Conservation (phyloP, 2,329 filamentous ascomycete species). For the Aspergillus japonicus region DNA sequence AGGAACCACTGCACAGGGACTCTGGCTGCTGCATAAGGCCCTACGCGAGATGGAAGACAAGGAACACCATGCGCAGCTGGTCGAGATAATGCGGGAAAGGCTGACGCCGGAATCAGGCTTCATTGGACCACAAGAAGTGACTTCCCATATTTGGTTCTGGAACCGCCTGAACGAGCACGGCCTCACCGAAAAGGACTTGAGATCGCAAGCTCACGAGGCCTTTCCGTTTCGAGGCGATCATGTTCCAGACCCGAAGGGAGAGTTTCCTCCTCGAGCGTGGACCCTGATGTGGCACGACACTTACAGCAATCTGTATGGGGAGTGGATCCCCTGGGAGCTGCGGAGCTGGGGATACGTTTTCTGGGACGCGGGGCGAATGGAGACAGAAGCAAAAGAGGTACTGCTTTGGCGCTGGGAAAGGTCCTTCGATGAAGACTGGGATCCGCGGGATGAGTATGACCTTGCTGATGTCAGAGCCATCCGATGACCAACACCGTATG, state of each 20-base stretch:
- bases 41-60: no score
- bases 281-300: conserved; percentile 12
- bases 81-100: background rate
- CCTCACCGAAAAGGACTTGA: background rate
- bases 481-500: no score
- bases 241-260: background rate
- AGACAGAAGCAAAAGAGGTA: conserved; percentile 5
- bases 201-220: background rate
- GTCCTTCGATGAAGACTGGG: no score
- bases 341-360: conserved; percentile 21
- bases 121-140: no score
- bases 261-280: conserved; percentile 12
- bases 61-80: background rate
- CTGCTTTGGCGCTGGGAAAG: background rate
- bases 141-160: no score
- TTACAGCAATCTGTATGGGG: conserved; percentile 11
- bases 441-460: no score
- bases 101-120: no score
- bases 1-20: no score
- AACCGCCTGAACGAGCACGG: no score
- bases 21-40: no score
- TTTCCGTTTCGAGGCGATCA: conserved; percentile 10
- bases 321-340: background rate
- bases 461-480: no score
- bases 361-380: conserved; percentile 22